These are phyloP conservation scores for Cyberlindnera mrakii DNA, from an alignment of 805 yeast genomes.

Conservation along the genomic window DNA sequence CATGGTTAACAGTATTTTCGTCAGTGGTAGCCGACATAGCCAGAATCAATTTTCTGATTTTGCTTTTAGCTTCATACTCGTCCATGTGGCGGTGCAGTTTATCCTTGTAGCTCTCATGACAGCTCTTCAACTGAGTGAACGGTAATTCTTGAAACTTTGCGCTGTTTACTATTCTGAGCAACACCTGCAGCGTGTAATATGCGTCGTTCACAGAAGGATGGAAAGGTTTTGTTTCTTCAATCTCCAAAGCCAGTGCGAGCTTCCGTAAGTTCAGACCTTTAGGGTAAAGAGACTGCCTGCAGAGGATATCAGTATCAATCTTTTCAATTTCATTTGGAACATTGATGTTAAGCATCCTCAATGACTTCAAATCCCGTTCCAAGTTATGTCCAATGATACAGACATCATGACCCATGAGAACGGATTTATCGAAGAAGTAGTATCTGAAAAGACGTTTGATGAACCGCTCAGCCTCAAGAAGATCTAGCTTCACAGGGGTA, in stretches of 20 bases:
- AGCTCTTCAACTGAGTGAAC: not conserved
- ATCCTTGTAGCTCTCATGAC: conserved; percentile 1
- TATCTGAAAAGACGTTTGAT: not conserved
- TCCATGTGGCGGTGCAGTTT: conserved; percentile 1
- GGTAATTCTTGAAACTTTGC: conserved; percentile 1
- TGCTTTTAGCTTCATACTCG: not conserved
- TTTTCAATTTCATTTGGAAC: conserved; percentile 1
- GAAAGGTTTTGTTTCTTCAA: conserved; percentile 9
- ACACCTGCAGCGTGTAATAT: conserved; percentile 9
- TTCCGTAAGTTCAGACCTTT: conserved; percentile 5
- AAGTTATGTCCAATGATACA: conserved; percentile 12
- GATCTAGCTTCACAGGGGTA: conserved; percentile 2
- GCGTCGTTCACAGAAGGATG: conserved; percentile 15
- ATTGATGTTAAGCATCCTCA: conserved; percentile 2
- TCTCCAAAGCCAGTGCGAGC: conserved; percentile 2
- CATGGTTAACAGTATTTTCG: not conserved
- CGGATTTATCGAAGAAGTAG: conserved; percentile 1
- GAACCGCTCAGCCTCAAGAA: not conserved
- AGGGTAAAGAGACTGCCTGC: not conserved
- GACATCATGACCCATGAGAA: conserved; percentile 1
- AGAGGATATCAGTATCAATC: conserved; percentile 6
- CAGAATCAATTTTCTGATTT: not conserved
- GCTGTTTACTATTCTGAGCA: conserved; percentile 6
- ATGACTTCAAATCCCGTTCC: conserved; percentile 7
- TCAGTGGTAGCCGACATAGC: not conserved